A percentile compares a stretch with the other conserved stretches of the same genome.
phyloP scores from a whole-genome alignment of 2,329 filamentous ascomycete species.

The Coniella lustricola region DNA sequence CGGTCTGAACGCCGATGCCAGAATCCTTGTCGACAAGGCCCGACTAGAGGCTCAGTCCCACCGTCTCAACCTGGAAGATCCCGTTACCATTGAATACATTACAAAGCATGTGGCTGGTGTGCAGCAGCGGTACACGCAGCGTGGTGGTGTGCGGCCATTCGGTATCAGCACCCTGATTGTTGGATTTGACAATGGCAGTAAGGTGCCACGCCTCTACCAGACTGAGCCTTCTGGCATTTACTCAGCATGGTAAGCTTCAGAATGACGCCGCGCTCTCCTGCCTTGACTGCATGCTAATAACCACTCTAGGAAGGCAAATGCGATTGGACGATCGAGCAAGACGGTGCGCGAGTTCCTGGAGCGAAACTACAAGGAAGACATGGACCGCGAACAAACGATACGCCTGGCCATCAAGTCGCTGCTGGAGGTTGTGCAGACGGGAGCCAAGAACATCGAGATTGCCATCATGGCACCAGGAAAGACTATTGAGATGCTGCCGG shows the following conservation, averaged over 20 bases:
- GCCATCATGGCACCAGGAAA: constrained; percentile 95
- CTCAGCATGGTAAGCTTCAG: constrained; percentile 77
- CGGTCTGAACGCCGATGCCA: constrained; percentile 92
- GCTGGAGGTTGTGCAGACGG: constrained; percentile 95
- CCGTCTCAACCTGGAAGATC: constrained; percentile 93
- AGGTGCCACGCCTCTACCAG: constrained; percentile 86
- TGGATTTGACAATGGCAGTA: constrained; percentile 93
- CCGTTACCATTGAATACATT: constrained; percentile 97
- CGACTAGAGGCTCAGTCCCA: constrained; percentile 96
- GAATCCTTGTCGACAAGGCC: constrained; percentile 97
- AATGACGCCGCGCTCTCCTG: constrained; percentile 14
- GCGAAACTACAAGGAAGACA: constrained; percentile 96
- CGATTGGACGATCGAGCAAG: constrained; percentile 96
- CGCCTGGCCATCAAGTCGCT: constrained; percentile 97
- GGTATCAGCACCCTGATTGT: constrained; percentile 97
- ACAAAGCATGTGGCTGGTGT: constrained; percentile 98
- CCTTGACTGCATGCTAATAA: constrained; percentile 4
- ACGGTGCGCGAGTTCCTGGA: constrained; percentile 98
- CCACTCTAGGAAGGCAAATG: constrained; percentile 84
- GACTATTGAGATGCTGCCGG: constrained; percentile 83
- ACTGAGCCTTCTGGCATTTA: constrained; percentile 99
- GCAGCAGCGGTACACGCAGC: constrained; percentile 98
- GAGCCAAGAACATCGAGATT: constrained; percentile 99
- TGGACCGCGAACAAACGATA: constrained; percentile 94
- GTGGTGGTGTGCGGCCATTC: constrained; percentile 96